Base-by-base conservation (phyloP, 129 eudicot genomes). In the Lonicera japonica region DNA sequence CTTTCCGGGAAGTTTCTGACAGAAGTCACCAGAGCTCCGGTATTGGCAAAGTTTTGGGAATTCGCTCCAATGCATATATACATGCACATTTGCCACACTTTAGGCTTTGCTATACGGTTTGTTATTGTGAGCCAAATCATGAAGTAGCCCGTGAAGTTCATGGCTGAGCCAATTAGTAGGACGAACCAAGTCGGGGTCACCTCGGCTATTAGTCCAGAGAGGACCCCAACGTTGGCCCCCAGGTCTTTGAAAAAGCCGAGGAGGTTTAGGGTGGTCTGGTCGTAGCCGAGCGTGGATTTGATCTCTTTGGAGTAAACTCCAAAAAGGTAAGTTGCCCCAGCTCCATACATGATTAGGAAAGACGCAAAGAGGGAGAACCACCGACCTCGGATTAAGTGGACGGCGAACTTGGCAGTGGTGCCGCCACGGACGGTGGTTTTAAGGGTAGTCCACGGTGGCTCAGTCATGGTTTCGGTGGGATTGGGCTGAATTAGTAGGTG, bases 41-140 rank as follows among this genome's bases (percentile, higher is more conserved):
- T 91, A 67, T 91, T 91, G 4, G 91, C 95, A 14, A 91, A 91
- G 64, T 82, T 87, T 55, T 84, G 98, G 0, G 98, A 86, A 43
- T 91, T 91, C 24, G 98, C 98, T 3, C 86, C 98, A 7, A 91
- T 56, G 73, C 94, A 87, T 43, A 91, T 91, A 51, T 91, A 91
- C 47, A 78, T 0, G 18, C 97, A 91, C 94, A 91, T 78, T 0
- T 81, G 95, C 95, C 94, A 91, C 0, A 91, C 82, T 25, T 61
- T 73, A 1, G 97, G 95, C 50, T 65, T 64, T 5, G 73, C 36
- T 20, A 84, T 75, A 9, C 52, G 69, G 34, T 64, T 66, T 8
- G 90, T 78, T 56, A 91, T 88, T 5, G 95, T 55, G 3, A 87
- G 80, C 88, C 90, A 91, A 1, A 91, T 87, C 90, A 91, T 83